A percentile compares a stretch with the other conserved stretches of the same genome.
These are phyloP conservation scores for Sphagnum fallax DNA, from an alignment of 228 moss, liverwort and hornwort species.

Conservation along the genomic window DNA sequence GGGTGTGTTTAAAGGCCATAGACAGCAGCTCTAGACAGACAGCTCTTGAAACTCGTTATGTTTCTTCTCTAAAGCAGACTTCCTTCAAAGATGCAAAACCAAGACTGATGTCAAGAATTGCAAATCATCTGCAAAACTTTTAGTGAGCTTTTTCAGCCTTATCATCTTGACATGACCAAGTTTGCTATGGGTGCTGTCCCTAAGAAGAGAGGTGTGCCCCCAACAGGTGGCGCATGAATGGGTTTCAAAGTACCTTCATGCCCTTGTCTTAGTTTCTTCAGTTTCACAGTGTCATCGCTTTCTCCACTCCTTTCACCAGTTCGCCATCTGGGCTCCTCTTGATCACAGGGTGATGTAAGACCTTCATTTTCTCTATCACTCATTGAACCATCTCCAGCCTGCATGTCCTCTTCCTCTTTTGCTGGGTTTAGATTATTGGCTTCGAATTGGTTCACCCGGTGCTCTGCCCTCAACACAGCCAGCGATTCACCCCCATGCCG, in stretches of 20 bases:
- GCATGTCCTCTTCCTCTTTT: background rate
- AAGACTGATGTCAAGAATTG: too few relatives aligned
- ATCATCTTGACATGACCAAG: constrained; percentile 4
- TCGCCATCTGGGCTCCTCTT: constrained; percentile 4
- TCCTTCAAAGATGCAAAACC: too few relatives aligned
- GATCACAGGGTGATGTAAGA: background rate
- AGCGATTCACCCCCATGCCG: background rate
- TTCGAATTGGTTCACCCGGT: background rate
- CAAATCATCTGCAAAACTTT: too few relatives aligned
- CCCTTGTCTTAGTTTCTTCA: constrained; percentile 4
- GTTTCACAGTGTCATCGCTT: background rate
- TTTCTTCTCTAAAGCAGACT: too few relatives aligned
- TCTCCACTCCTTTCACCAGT: constrained; percentile 2
- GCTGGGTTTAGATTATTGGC: background rate
- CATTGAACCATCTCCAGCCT: background rate
- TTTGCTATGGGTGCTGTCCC: constrained; percentile 3
- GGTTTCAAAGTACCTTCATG: constrained; percentile 1
- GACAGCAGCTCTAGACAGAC: too few relatives aligned
- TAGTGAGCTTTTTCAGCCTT: too few relatives aligned
- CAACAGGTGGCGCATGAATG: constrained; percentile 1
- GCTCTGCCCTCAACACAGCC: background rate
- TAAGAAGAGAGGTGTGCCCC: background rate
- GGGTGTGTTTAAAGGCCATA: too few relatives aligned
- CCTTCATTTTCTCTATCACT: constrained; percentile 1
- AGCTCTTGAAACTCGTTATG: too few relatives aligned